Conservation (phyloP, 768 basidiomycete species). For the Myochromella boudieri region DNA sequence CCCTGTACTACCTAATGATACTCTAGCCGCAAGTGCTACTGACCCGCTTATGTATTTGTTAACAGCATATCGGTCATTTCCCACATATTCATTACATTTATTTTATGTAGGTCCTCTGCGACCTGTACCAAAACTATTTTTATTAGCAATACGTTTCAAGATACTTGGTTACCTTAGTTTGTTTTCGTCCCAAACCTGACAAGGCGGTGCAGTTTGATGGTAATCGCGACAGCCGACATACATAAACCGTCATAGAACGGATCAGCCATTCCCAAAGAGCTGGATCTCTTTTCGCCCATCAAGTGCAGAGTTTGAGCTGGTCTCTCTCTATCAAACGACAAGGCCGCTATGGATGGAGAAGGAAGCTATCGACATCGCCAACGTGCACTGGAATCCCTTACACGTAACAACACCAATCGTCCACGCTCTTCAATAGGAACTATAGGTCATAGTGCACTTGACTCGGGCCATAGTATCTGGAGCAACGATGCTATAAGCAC, state of each 20-base stretch:
- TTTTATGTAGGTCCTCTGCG: no score
- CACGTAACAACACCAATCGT: conserved; percentile 6
- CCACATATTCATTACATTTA: not conserved
- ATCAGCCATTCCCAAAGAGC: conserved; percentile 15
- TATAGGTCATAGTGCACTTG: conserved; percentile 7
- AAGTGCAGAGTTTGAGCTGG: conserved; percentile 21
- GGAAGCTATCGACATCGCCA: conserved; percentile 22
- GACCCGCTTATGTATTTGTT: no score
- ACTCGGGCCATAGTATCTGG: conserved; percentile 17
- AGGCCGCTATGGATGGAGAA: conserved; percentile 16
- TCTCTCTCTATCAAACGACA: conserved; percentile 17
- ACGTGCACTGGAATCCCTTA: conserved; percentile 22
- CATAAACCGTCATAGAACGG: conserved; percentile 1
- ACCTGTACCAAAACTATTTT: no score
- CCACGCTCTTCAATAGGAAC: conserved; percentile 11
- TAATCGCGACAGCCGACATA: not conserved
- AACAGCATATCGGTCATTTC: not conserved
- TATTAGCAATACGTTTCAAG: no score
- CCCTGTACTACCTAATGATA: no score
- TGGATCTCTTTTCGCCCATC: conserved; percentile 18
- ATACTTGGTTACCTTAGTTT: no score
- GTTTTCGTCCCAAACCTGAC: no score
- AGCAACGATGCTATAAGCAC: conserved; percentile 16
- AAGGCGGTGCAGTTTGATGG: conserved; percentile 2
- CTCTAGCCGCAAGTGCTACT: no score